Evolutionary conservation across 1,284 basidiomycete genomes (phyloP), one percentile per base, ranked within the genome.

Genomic region (Pseudozyma thailandica): DNA sequence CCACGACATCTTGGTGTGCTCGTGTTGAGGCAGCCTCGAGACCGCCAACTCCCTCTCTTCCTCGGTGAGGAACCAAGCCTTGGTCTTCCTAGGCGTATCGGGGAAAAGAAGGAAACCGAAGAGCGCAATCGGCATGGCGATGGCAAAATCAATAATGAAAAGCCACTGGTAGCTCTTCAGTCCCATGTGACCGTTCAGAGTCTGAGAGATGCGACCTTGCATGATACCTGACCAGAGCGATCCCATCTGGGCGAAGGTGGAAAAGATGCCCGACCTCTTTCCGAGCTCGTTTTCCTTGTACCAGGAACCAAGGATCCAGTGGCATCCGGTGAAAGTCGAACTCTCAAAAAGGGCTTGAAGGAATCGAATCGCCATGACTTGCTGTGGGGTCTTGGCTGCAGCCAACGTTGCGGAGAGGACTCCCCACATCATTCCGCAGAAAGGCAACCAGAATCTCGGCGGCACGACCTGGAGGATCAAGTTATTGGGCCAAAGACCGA

Each of bases 51-150:
- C 12, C 72, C 84, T 53, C 42, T 89, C 90, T 82, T 88, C 86
- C 62, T 87, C 79, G 10, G 85, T 87, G 12, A 91, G 85, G 80
- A 90, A 91, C 69, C 88, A 89, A 0, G 87, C 89, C 28, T 84
- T 87, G 0, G 89, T 90, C 4, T 87, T 89, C 4, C 61, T 84
- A 0, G 90, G 90, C 10, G 89, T 86, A 74, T 91, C 89, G 10
- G 90, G 91, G 74, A 92, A 91, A 21, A 90, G 84, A 23, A 89
- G 72, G 72, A 90, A 90, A 0, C 90, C 90, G 74, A 91, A 90
- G 4, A 90, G 72, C 0, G 90, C 79, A 35, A 80, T 78, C n/a
- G 89, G 89, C 7, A 91, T 80, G 2, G 90, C 90, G 50, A 91
- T 90, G 16, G 89, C 82, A 3, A 90, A 90, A 74, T 91, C 90